Evolutionary conservation across 345 rosid species (phyloP).

Genomic region (Noccaea bulbosa): DNA sequence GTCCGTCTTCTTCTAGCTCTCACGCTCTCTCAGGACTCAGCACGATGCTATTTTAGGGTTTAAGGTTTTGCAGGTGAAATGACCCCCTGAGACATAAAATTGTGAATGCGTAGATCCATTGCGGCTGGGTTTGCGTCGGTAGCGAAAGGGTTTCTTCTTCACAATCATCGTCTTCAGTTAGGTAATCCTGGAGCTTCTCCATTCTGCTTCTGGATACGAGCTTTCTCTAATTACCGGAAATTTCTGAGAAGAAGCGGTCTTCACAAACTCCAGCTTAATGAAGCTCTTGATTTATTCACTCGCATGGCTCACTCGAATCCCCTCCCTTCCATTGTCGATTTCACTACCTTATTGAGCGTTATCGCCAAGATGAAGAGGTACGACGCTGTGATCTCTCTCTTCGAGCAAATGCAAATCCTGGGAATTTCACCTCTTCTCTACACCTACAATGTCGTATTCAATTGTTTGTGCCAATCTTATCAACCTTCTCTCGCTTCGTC

Average conservation of each 20-base stretch:
- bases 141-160: constrained; percentile 10
- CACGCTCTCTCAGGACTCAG: not conserved
- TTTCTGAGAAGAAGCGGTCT: constrained; percentile 20
- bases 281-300: constrained; percentile 28
- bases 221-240: constrained; percentile 28
- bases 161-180: not conserved
- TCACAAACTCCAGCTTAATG: constrained; percentile 18
- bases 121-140: constrained; percentile 31
- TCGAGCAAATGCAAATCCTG: constrained; percentile 5
- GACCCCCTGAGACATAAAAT: constrained; percentile 3
- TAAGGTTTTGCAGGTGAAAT: constrained; percentile 4
- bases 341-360: constrained; percentile 22
- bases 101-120: constrained; percentile 40
- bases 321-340: constrained; percentile 24
- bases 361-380: constrained; percentile 30
- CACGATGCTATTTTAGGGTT: not conserved
- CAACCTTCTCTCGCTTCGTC: not conserved
- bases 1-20: not conserved
- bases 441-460: constrained; percentile 32
- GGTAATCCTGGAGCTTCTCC: not conserved
- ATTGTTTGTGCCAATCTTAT: constrained; percentile 25
- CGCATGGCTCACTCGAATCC: constrained; percentile 26
- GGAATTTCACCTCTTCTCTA: constrained; percentile 33
- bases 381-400: constrained; percentile 31
- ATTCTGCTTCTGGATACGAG: constrained; percentile 23